Base-by-base conservation (phyloP, 495 filamentous ascomycete genomes). In the Acidiella bohemica region DNA sequence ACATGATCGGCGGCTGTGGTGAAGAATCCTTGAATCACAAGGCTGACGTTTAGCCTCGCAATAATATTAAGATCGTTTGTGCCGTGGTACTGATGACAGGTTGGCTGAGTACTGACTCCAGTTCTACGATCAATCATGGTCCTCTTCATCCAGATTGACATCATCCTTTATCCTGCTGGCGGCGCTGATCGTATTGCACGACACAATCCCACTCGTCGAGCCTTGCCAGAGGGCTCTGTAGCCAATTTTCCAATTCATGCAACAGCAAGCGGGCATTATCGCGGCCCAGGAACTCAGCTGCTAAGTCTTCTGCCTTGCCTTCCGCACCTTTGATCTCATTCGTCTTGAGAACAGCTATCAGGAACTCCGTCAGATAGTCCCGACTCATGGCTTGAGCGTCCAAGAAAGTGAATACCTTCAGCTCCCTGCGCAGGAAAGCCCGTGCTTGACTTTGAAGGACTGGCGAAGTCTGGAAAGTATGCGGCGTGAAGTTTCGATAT, bases 361-460 rank as follows among this genome's bases (percentile, higher is more conserved):
- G 73, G 51, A 93, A 94, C 49, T 90, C 84, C 16, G 94, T 73
- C 18, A 97, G 55, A 42, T 93, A 97, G 52, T 93, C 81, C 30
- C 64, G 58, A 0, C 65, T 53, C 46, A 35, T 35, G 41, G 24
- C 49, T 44, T 19, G 46, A 0, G 66, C 59, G 41, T 66, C 63
- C 29, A 92, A 65, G 53, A 86, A 94, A 32, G 71, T 69, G 50
- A 94, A 97, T 28, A 93, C 86, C 51, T 78, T 73, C 7, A 97
- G 66, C 50, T 97, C 90, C 25, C 90, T 72, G 3, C 90, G 74
- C 39, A 94, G 75, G 76, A 84, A 97, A 39, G 75, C 78, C 22
- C 83, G 69, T n/a, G 90, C 88, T 16, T 83, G 75, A 1, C 81
- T 84, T 30, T 85, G 66, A 0, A 94, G 70, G 28, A 78, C 66